phyloP scores from a whole-genome alignment of 1,139 yeast species.

The Sugiyamaella paludigena region DNA sequence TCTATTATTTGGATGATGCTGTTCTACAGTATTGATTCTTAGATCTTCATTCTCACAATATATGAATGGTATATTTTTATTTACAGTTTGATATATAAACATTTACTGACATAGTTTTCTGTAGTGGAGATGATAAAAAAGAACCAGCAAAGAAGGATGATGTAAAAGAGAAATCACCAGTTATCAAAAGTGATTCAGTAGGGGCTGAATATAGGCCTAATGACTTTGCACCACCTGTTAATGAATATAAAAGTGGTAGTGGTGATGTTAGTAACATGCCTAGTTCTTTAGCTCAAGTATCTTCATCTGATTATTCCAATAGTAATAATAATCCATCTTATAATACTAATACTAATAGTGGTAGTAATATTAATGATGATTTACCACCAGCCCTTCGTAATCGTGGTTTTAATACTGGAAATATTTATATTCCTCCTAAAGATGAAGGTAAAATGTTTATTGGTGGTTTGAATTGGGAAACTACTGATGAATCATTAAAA shows the following conservation, averaged over 20 bases:
- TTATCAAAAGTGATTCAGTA: slow-evolving; percentile 6
- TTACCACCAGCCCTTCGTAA: slow-evolving; percentile 17
- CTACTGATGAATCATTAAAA: slow-evolving; percentile 74
- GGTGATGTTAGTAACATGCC: background rate
- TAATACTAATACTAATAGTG: background rate
- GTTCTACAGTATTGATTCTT: too few relatives aligned
- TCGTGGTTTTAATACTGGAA: slow-evolving; percentile 40
- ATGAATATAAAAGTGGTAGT: slow-evolving; percentile 4
- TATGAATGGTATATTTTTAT: slow-evolving; percentile 2
- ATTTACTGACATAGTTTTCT: slow-evolving; percentile 15
- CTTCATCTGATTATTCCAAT: background rate
- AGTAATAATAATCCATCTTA: too few relatives aligned
- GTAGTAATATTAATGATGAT: slow-evolving; percentile 18
- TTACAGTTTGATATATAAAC: slow-evolving; percentile 3
- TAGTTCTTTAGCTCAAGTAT: slow-evolving; percentile 3
- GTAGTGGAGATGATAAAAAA: slow-evolving; percentile 24
- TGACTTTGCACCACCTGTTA: slow-evolving; percentile 10
- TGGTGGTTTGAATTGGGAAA: slow-evolving; percentile 99
- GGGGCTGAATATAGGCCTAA: background rate
- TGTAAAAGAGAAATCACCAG: slow-evolving; percentile 2
- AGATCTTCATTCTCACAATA: too few relatives aligned
- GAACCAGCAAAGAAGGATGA: slow-evolving; percentile 26
- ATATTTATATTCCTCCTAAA: slow-evolving; percentile 42
- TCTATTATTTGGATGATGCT: too few relatives aligned
- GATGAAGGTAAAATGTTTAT: slow-evolving; percentile 89